Evolutionary conservation across 2,329 filamentous ascomycete species (phyloP), one percentile per base, ranked within the genome.

Genomic region (Fusarium sp.): DNA sequence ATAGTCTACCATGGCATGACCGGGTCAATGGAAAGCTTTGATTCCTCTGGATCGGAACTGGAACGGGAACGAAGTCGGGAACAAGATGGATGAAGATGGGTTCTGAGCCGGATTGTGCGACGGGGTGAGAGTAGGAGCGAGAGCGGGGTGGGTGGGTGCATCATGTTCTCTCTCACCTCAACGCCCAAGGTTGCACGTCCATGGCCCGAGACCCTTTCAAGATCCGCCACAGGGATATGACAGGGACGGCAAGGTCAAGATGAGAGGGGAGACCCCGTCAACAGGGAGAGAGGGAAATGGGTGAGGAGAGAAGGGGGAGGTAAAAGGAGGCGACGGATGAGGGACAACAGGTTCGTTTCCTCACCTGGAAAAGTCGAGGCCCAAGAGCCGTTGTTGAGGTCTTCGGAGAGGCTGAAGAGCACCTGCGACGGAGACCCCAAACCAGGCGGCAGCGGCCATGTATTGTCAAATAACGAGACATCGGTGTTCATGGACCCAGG

Each of bases 1-100:
- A 77, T 69, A 67, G 62, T 71, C 69, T 60, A 80, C 70, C 78
- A 79, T 78, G 66, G 76, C 75, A 76, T 72, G 73, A 69, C 69
- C 71, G 62, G 71, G 67, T 69, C 60, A 66, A 66, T 66, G 58
- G 61, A 57, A 59, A 57, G 54, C 35, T 75, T 74, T 59, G 61
- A 65, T 66, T 66, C 61, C 67, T 71, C 68, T 64, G 34, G 62
- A 64, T 58, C 27, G 60, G 64, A 50, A 69, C 64, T 68, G 62
- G 66, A 69, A 68, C 34, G 56, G 66, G 64, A 59, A 70, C 62
- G 60, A 69, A 64, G 60, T 69, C 63, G 59, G 66, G 62, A 70
- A 68, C 59, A 70, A 65, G 59, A 74, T 57, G 67, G 58, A 69
- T 69, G 70, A 74, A 66, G 65, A 62, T 58, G 54, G 60, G 71